Evolutionary conservation across 2,329 filamentous ascomycete species (phyloP).

Genomic region (Aspergillus alliaceus): DNA sequence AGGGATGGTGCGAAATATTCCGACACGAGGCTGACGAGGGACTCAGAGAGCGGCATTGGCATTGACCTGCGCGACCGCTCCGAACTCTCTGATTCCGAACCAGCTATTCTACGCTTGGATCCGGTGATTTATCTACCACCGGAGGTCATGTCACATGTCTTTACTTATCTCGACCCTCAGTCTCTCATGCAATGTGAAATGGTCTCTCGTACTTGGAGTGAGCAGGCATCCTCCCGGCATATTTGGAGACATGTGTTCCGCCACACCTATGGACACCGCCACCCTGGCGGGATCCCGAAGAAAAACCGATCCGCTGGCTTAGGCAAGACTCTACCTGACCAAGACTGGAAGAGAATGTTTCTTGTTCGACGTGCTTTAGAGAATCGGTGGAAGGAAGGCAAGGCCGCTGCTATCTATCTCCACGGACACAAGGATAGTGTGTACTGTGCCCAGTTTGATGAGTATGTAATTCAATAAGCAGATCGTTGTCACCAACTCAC

Average conservation of each 20-base stretch:
- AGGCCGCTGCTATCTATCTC: slow-evolving; percentile 80
- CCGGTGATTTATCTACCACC: slow-evolving; percentile 56
- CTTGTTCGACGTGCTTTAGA: slow-evolving; percentile 73
- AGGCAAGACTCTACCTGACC: slow-evolving; percentile 57
- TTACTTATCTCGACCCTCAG: slow-evolving; percentile 59
- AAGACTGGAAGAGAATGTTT: slow-evolving; percentile 86
- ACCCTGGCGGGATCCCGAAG: slow-evolving; percentile 35
- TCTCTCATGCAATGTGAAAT: slow-evolving; percentile 56
- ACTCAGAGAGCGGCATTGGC: slow-evolving; percentile 52
- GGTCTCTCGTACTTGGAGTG: slow-evolving; percentile 59
- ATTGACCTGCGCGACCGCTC: slow-evolving; percentile 43
- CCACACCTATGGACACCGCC: slow-evolving; percentile 50
- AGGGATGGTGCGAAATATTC: slow-evolving; percentile 31
- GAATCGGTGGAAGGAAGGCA: slow-evolving; percentile 74
- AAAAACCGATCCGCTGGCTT: slow-evolving; percentile 55
- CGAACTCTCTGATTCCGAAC: slow-evolving; percentile 34
- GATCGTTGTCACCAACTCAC: neutral
- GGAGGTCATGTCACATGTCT: slow-evolving; percentile 59
- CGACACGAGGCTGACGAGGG: slow-evolving; percentile 34
- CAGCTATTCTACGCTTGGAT: slow-evolving; percentile 48
- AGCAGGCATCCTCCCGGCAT: slow-evolving; percentile 55
- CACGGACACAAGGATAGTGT: slow-evolving; percentile 94
- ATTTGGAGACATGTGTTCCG: slow-evolving; percentile 66
- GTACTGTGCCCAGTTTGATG: slow-evolving; percentile 97
- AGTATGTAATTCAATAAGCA: slow-evolving; percentile 58